Conservation (phyloP, 441 rosid species). For the Viola pubescens region DNA sequence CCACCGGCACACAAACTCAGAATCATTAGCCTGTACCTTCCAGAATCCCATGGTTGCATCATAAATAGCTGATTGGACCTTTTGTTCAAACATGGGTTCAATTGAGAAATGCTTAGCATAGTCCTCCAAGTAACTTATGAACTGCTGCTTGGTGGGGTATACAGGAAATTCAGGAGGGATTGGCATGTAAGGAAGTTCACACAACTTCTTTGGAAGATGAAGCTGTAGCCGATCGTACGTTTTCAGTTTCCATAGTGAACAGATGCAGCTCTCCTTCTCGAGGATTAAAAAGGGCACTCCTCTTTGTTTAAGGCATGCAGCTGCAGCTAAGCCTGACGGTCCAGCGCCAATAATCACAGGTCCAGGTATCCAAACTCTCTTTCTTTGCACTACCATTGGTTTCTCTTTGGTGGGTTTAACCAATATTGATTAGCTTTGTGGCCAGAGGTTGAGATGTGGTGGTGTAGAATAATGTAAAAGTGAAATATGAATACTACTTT, state of each 20-base stretch:
- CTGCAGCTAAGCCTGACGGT: constrained; percentile 69
- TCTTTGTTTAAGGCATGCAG: constrained; percentile 52
- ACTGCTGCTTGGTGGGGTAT: constrained; percentile 57
- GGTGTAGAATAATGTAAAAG: background rate
- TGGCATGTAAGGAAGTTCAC: constrained; percentile 54
- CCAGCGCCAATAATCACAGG: constrained; percentile 80
- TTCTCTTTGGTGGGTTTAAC: background rate
- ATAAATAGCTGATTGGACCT: constrained; percentile 41
- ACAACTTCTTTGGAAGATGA: constrained; percentile 65
- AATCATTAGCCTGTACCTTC: constrained; percentile 38
- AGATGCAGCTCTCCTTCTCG: constrained; percentile 50
- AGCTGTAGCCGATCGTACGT: constrained; percentile 71
- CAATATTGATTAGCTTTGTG: background rate
- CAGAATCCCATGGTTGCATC: constrained; percentile 39
- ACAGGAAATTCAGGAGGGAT: constrained; percentile 50
- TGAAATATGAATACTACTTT: background rate
- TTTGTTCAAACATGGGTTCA: constrained; percentile 35
- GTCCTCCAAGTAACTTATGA: constrained; percentile 41
- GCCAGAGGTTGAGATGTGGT: background rate
- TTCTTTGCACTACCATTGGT: constrained; percentile 2
- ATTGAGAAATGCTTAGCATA: constrained; percentile 33
- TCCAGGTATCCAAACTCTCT: constrained; percentile 28
- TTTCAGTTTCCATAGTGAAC: constrained; percentile 57
- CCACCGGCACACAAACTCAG: constrained; percentile 40
- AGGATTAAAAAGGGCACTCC: constrained; percentile 45